Evolutionary conservation across 2,329 filamentous ascomycete genomes (phyloP).

Genomic region (Trichoderma pleuroti): DNA sequence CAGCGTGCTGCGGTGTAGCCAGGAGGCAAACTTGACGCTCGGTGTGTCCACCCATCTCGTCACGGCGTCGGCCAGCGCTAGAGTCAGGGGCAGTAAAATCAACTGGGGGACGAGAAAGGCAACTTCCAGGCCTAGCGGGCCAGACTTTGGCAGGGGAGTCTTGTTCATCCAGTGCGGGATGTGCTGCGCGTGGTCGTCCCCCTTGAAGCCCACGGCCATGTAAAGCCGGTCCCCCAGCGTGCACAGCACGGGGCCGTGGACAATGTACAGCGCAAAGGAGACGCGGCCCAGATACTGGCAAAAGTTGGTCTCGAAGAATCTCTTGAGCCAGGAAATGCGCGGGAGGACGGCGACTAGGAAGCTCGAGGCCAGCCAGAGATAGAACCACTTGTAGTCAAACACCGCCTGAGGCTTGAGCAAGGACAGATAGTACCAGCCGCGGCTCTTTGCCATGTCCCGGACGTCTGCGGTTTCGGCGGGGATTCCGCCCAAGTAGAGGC

Average conservation of each 20-base stretch:
- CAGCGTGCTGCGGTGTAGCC: conserved; percentile 45
- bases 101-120: conserved; percentile 58
- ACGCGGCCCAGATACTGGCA: conserved; percentile 61
- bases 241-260: conserved; percentile 61
- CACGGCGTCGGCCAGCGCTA: conserved; percentile 55
- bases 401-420: conserved; percentile 63
- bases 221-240: conserved; percentile 62
- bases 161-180: conserved; percentile 56
- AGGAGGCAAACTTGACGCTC: conserved; percentile 53
- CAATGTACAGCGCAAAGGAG: conserved; percentile 60
- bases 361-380: conserved; percentile 57
- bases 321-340: conserved; percentile 55
- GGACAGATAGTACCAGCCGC: conserved; percentile 60
- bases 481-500: conserved; percentile 58
- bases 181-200: conserved; percentile 45
- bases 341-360: conserved; percentile 54
- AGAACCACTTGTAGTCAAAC: conserved; percentile 66
- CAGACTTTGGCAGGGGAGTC: conserved; percentile 51
- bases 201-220: conserved; percentile 54
- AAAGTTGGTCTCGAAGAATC: conserved; percentile 56
- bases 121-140: conserved; percentile 59
- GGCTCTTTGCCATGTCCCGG: conserved; percentile 47
- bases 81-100: conserved; percentile 56
- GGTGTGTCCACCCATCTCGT: conserved; percentile 58
- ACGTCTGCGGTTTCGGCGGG: conserved; percentile 51